Evolutionary conservation across 768 basidiomycete species (phyloP).

Genomic region (Candolleomyces eurysporus): DNA sequence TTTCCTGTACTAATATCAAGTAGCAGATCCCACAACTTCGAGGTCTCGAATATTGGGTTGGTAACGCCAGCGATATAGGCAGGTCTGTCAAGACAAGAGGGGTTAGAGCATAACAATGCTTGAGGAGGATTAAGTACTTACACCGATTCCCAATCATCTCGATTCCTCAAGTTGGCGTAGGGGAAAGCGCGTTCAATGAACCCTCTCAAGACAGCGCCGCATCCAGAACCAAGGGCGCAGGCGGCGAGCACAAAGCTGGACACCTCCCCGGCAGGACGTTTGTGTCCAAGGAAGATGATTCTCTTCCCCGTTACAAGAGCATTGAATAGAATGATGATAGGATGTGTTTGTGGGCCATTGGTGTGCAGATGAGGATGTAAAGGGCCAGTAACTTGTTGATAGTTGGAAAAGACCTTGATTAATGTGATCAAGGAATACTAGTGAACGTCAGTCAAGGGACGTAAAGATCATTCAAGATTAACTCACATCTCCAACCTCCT

Average conservation of each 20-base stretch:
- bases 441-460: neutral
- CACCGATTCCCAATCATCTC: slow-evolving; percentile 90
- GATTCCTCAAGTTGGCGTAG: slow-evolving; percentile 85
- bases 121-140: slow-evolving; percentile 38
- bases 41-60: slow-evolving; percentile 92
- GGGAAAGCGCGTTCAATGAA: slow-evolving; percentile 93
- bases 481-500: slow-evolving; percentile 94
- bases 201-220: slow-evolving; percentile 78
- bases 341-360: slow-evolving; percentile 85
- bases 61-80: slow-evolving; percentile 97
- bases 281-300: slow-evolving; percentile 93
- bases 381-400: slow-evolving; percentile 64
- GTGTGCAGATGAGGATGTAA: slow-evolving; percentile 93
- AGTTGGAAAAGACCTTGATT: slow-evolving; percentile 72
- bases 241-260: slow-evolving; percentile 91
- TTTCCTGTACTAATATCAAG: slow-evolving; percentile 88
- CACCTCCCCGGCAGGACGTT: slow-evolving; percentile 85
- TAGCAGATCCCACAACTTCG: slow-evolving; percentile 88
- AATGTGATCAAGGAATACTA: slow-evolving; percentile 93
- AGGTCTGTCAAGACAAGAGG: slow-evolving; percentile 44
- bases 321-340: slow-evolving; percentile 94
- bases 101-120: slow-evolving; percentile 1
- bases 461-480: neutral
- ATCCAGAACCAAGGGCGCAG: slow-evolving; percentile 90
- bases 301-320: slow-evolving; percentile 93